Evolutionary conservation across 1,284 basidiomycete species (phyloP), one percentile per base, ranked within the genome.

Genomic region (Ceratobasidium sp.): DNA sequence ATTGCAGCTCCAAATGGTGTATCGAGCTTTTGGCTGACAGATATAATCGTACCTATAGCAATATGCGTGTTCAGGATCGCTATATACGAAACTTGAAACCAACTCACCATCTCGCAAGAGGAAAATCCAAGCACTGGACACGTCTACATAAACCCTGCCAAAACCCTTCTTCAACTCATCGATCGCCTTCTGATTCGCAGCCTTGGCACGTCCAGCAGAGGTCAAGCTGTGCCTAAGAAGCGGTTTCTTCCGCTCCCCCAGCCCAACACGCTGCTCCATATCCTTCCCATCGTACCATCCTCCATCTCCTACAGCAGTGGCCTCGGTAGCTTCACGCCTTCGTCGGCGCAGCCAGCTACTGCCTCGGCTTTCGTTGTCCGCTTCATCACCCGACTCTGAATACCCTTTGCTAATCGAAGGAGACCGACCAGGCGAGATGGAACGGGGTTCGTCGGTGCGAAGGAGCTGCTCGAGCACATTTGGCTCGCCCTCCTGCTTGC

Each of bases 81-180:
- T 24, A 58, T 39, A 41, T 19, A 63, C 24, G 54, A 51, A 34
- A 59, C 16, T 39, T 31, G 34, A 41, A 41, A 22, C 29, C n/a
- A 27, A 76, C 81, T 64, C 78, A 87, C 89, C 89, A 78, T 91
- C 88, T 74, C 88, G 83, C 78, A 88, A 84, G 27, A 91, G 82
- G 81, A 91, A 90, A 58, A 91, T 85, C 79, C 85, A 90, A 83
- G 90, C 84, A 0, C 90, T 88, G 19, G 84, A 83, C 27, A 89
- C 84, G 63, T 85, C 84, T 49, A 91, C 89, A 64, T 86, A 83
- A 0, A 91, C 86, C 73, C 89, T 84, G 27, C 88, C 87, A 37
- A 58, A 71, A 8, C 85, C 88, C 80, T 86, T 82, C 79, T 88
- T 91, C 69, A 91, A 82, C 22, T 86, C 84, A 63, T 85, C 83